Conservation (phyloP, 2,329 filamentous ascomycete genomes). For the Ascochyta clinopodiicola region DNA sequence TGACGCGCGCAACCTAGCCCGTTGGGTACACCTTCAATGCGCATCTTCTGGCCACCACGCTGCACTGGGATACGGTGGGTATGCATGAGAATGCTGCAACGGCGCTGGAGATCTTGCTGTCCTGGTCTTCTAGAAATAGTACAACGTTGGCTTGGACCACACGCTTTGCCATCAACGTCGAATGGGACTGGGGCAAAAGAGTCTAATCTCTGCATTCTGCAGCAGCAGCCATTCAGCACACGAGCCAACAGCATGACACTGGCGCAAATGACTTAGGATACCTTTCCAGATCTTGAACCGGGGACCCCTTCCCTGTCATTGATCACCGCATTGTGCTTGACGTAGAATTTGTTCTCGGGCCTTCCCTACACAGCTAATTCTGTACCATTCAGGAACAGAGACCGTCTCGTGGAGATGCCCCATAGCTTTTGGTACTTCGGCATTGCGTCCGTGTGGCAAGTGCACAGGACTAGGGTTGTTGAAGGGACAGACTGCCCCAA, state of each 20-base stretch:
- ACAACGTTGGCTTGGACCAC: conserved; percentile 41
- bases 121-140: conserved; percentile 52
- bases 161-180: conserved; percentile 19
- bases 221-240: conserved; percentile 50
- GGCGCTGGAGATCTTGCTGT: conserved; percentile 51
- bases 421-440: conserved; percentile 50
- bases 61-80: conserved; percentile 38
- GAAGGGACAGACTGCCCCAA: conserved; percentile 46
- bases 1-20: conserved; percentile 39
- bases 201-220: conserved; percentile 46
- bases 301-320: conserved; percentile 47
- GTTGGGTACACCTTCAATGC: conserved; percentile 43
- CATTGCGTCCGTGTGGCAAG: conserved; percentile 52
- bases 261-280: conserved; percentile 44
- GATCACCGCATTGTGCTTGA: conserved; percentile 56
- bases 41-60: conserved; percentile 46
- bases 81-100: conserved; percentile 47
- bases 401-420: conserved; percentile 51
- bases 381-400: conserved; percentile 52
- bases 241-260: conserved; percentile 47
- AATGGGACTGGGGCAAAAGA: conserved; percentile 32
- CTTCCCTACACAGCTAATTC: conserved; percentile 52
- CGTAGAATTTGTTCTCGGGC: conserved; percentile 50
- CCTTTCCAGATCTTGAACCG: conserved; percentile 48
- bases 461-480: conserved; percentile 49